A percentile compares a stretch with the other conserved stretches of the same genome.
phyloP scores from a whole-genome alignment of 2,329 filamentous ascomycete genomes.

The Cercospora citrullina region DNA sequence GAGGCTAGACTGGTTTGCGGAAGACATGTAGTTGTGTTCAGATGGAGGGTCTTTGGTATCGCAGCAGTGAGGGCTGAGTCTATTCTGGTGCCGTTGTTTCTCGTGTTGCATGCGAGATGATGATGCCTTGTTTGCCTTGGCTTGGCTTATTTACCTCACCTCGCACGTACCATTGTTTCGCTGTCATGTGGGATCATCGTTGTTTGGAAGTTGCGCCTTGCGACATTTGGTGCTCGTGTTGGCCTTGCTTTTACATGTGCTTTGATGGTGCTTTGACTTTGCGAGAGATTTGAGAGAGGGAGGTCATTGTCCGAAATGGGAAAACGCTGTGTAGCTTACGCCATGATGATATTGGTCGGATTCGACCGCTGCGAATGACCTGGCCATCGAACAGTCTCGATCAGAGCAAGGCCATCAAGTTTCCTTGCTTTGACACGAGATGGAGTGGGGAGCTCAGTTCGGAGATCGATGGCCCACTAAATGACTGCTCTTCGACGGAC shows the following conservation, averaged over 20 bases:
- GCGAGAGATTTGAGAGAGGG: not conserved
- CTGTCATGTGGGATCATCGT: not conserved
- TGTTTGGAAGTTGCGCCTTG: not conserved
- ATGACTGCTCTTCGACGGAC: not conserved
- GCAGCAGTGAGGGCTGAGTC: not conserved
- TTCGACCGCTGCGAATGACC: not conserved
- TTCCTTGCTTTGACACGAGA: not conserved
- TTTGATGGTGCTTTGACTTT: not conserved
- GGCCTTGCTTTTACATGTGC: not conserved
- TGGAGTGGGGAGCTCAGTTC: not conserved
- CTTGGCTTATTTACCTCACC: too few relatives aligned
- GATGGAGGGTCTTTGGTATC: not conserved
- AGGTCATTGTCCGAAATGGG: not conserved
- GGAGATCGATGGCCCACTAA: not conserved
- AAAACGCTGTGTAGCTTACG: not conserved
- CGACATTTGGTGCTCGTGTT: not conserved
- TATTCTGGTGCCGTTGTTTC: not conserved
- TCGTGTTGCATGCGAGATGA: not conserved
- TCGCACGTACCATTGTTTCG: not conserved
- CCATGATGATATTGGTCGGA: not conserved
- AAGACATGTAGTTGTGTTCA: not conserved
- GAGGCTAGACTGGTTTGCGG: too few relatives aligned
- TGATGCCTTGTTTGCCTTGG: not conserved
- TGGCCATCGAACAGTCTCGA: not conserved
- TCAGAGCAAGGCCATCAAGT: not conserved